Evolutionary conservation across 2,329 filamentous ascomycete species (phyloP), one percentile per base, ranked within the genome.

Genomic region (Myotisia sp.): DNA sequence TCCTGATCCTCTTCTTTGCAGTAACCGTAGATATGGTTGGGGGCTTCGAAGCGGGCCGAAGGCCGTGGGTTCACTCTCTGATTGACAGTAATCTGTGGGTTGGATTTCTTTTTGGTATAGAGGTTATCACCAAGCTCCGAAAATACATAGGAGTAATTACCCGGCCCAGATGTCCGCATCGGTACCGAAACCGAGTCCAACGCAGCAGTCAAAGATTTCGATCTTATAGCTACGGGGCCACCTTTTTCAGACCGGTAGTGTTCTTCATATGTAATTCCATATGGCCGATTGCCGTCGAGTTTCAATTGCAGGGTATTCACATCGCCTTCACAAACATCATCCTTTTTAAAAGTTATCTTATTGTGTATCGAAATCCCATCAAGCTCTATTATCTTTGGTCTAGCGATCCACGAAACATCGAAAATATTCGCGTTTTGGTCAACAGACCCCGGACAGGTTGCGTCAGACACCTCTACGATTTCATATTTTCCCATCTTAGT

Each of bases 1-100:
- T 76, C 74, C 35, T 74, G 74, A 33, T 79, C 71, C 47, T 93
- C 83, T 30, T 85, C 76, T 54, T 85, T 79, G 60, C 90, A 98
- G 58, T 87, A 93, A 53, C 90, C 92, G 65, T 94, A 94, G 1
- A 83, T 86, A 55, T 90, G 90, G 10, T 86, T 86, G 3, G 86
- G 83, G 44, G 82, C 82, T 38, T 71, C 68, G 51, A 98, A 98
- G 4, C 70, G 67, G 3, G 86, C 90, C 2, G 76, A 74, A 1
- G 90, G 90, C 38, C 79, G 80, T 9, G 83, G 70, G 49, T 93
- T 79, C 32, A 98, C 84, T 16, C 70, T 78, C 55, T 98, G 90
- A 45, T 79, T 74, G 20, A 98, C 64, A 8, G 71, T 64, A 21
- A 94, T 55, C 4, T 78, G 72, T 13, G 66, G 63, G 48, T 78